These are phyloP conservation scores for Russula virescens DNA, from an alignment of 768 basidiomycete genomes.

Conservation along the genomic window DNA sequence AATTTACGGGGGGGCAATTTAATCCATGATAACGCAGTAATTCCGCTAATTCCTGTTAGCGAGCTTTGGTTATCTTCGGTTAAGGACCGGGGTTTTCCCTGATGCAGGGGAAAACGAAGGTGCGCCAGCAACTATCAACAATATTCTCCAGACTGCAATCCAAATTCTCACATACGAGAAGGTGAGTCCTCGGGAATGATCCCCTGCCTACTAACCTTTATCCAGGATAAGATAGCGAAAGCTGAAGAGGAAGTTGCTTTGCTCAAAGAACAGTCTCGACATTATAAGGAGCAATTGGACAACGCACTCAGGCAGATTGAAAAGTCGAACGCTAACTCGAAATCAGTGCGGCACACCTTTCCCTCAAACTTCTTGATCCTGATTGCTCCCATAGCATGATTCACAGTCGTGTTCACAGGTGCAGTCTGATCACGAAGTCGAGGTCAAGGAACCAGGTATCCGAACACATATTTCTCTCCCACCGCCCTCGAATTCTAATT, in stretches of 20 bases:
- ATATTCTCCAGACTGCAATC: constrained; percentile 77
- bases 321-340: constrained; percentile 3
- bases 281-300: constrained; percentile 20
- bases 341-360: neutral
- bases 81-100: no score
- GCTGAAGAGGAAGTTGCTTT: constrained; percentile 21
- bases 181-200: constrained; percentile 36
- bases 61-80: no score
- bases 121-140: no score
- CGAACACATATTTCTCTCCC: neutral
- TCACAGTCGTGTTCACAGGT: neutral
- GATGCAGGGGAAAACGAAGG: no score
- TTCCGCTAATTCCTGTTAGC: no score
- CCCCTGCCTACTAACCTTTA: neutral
- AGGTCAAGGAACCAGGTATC: neutral
- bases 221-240: constrained; percentile 28
- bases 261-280: constrained; percentile 13
- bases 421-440: neutral
- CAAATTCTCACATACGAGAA: constrained; percentile 85
- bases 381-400: neutral
- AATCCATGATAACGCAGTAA: no score
- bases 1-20: no score
- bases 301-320: constrained; percentile 26
- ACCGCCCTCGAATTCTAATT: neutral
- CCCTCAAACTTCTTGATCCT: neutral